Evolutionary conservation across 2,329 filamentous ascomycete genomes (phyloP), one percentile per base, ranked within the genome.

Genomic region (Colletotrichum godetiae): DNA sequence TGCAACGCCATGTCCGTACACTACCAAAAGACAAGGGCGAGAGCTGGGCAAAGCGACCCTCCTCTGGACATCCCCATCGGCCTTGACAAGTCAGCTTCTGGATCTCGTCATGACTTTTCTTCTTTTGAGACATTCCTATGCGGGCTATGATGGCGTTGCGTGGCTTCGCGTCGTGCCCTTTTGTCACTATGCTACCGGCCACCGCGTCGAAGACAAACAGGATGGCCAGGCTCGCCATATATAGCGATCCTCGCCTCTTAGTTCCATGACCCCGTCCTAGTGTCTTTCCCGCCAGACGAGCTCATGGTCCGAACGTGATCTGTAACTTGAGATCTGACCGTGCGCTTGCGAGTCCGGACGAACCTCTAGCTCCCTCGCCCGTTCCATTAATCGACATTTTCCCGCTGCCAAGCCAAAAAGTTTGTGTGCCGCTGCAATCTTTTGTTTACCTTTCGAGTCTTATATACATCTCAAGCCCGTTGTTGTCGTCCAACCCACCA

Each of bases 11-110:
- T 35, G 53, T 73, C 59, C 67, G 59, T 24, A 35, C 27, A 64
- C 24, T 33, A 27, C 35, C 56, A 65, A 15, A 13, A 33, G 13
- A 35, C 27, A 33, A 29, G 22, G 22, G 53, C 42, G 53, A 12
- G 52, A 46, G 13, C 52, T 57, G 19, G 15, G 33, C 55, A 29
- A 68, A 67, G 22, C 11, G 27, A 72, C n/a, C 49, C 42, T 68
- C 52, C 27, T 67, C 49, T 74, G 72, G 72, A 74, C 72, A 74
- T 74, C 72, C 72, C 72, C 72, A 74, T 60, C 72, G 72, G 72
- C 53, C 67, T 66, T 37, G 55, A 37, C 6, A 42, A 37, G 27
- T n/a, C 12, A 22, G 31, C 19, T 24, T 42, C 13, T 33, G 22
- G 65, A 62, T 27, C 37, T 42, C 33, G 62, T 65, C 33, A 65